Conservation (phyloP, 495 filamentous ascomycete species). For the Neurospora tetraspora region DNA sequence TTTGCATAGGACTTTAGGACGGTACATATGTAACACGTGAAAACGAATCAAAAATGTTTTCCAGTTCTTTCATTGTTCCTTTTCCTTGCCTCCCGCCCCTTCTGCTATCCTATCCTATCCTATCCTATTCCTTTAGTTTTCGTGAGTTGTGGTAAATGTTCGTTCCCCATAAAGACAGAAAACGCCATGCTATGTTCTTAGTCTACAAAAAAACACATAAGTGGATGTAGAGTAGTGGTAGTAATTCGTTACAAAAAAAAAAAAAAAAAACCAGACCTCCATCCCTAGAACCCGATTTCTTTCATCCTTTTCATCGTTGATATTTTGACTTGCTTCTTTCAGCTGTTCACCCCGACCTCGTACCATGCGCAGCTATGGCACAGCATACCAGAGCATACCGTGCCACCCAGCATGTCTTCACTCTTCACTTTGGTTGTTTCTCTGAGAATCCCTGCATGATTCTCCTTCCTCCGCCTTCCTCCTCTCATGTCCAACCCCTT, state of each 20-base stretch:
- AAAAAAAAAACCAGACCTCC: neutral
- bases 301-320: neutral
- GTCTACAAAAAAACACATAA: neutral
- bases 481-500: neutral
- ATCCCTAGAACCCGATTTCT: neutral
- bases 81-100: neutral
- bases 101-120: neutral
- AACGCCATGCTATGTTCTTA: constrained; percentile 1
- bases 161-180: neutral
- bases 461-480: neutral
- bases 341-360: neutral
- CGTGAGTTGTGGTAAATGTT: neutral
- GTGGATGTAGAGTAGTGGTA: neutral
- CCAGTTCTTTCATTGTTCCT: neutral
- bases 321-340: neutral
- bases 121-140: neutral
- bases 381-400: neutral
- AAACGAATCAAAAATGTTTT: neutral
- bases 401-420: neutral
- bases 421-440: neutral
- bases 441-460: neutral
- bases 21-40: neutral
- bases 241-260: neutral
- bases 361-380: neutral
- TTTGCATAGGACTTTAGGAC: neutral